Base-by-base conservation (phyloP, 108 stramenopile species). In the Halocafeteria seosinensis region DNA sequence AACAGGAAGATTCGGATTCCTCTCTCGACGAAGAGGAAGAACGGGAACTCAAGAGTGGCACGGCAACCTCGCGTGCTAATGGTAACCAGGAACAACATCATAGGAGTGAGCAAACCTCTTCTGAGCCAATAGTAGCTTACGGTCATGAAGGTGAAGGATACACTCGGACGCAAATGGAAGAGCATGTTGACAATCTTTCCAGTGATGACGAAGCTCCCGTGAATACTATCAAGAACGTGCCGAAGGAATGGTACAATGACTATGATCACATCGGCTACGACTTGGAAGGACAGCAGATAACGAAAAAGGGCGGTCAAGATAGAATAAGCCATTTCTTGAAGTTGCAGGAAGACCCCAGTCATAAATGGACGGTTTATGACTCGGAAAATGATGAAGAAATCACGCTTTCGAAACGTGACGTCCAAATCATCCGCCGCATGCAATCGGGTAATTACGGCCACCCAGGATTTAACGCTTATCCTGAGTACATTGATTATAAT, bases 231-330 rank as follows among this genome's bases (percentile, higher is more conserved):
- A 94, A 94, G 34, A 73, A 88, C 52, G 90, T 98, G 9, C 97
- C 97, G 13, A 70, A 92, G 34, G 94, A 98, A 60, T 98, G 97
- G 97, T 78, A 78, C 50, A 73, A 74, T 1, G 65, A 91, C 38
- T 91, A 80, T 62, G 88, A 89, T 53, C 94, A 95, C 70, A 81
- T 95, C 50, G 97, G 97, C 23, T 98, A 98, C 79, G 83, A 92
- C 69, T 76, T 72, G 6, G 82, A 82, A 65, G 96, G 97, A 8
- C 55, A 71, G 27, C 88, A 89, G 71, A 75, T 94, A 31, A 60
- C 55, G 8, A 63, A 57, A 31, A 62, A 69, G 23, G 81, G 74
- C 24, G 66, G 63, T 38, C 71, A 74, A 37, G 82, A 90, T 65
- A 66, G 69, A 1, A 63, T 90, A 8, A 87, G 89, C 62, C 71